These are phyloP conservation scores for Plasmodium adleri DNA, from an alignment of 169 alveolate species.

Conservation along the genomic window DNA sequence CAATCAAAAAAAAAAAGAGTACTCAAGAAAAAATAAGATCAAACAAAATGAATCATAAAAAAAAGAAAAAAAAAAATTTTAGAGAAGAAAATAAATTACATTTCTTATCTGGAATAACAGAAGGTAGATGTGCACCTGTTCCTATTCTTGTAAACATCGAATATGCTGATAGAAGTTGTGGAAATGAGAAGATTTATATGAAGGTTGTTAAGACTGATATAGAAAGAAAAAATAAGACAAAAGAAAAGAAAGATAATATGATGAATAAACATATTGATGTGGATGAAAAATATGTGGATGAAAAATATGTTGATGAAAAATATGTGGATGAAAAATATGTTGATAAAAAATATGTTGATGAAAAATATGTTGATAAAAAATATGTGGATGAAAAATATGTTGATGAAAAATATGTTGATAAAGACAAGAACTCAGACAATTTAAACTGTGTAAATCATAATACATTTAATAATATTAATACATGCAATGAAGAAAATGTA, in stretches of 20 bases:
- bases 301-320: too few relatives aligned
- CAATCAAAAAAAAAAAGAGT: background rate
- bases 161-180: conserved; percentile 6
- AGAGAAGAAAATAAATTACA: conserved; percentile 42
- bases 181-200: conserved; percentile 28
- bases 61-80: conserved; percentile 3
- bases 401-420: background rate
- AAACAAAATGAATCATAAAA: background rate
- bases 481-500: too few relatives aligned
- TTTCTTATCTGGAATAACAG: conserved; percentile 54
- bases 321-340: too few relatives aligned
- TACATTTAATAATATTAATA: too few relatives aligned
- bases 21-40: background rate
- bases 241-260: background rate
- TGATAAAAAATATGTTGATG: too few relatives aligned
- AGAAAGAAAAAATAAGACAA: background rate
- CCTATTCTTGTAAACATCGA: conserved; percentile 37
- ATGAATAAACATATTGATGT: background rate
- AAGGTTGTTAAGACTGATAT: background rate
- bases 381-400: background rate
- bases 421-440: too few relatives aligned
- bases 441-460: background rate
- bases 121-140: conserved; percentile 64
- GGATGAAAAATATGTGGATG: background rate
- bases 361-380: background rate